Percentiles rank a stretch among this genome's conserved stretches.
phyloP scores from a whole-genome alignment of 2,329 filamentous ascomycete genomes.

The Verticillium zaregamsianum region DNA sequence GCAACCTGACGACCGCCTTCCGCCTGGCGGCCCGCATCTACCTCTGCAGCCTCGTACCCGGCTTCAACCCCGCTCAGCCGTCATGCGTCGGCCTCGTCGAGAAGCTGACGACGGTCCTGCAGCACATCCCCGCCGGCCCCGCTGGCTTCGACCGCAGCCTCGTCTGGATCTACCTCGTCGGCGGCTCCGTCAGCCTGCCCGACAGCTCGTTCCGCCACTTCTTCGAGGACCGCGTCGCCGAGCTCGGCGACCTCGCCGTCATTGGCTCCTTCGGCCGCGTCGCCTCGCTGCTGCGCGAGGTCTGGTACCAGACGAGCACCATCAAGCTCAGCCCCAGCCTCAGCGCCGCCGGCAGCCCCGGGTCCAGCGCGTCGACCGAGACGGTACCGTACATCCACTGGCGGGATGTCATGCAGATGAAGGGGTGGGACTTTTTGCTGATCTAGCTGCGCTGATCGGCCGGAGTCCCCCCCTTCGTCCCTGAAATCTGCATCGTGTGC shows the following conservation, averaged over 20 bases:
- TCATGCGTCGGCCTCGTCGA: conserved; percentile 74
- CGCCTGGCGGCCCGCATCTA: conserved; percentile 91
- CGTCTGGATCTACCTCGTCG: conserved; percentile 89
- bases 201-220: conserved; percentile 72
- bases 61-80: conserved; percentile 70
- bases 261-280: conserved; percentile 86
- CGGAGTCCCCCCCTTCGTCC: background rate
- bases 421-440: conserved; percentile 88
- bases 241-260: conserved; percentile 71
- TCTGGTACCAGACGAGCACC: conserved; percentile 76
- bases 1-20: conserved; percentile 88
- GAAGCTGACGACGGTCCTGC: conserved; percentile 71
- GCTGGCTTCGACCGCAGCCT: conserved; percentile 85
- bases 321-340: conserved; percentile 28
- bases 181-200: conserved; percentile 71
- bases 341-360: conserved; percentile 28
- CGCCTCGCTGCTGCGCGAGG: conserved; percentile 70
- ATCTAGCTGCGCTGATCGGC: conserved; percentile 49
- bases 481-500: background rate
- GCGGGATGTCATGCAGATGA: conserved; percentile 89
- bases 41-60: conserved; percentile 91
- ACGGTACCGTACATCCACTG: conserved; percentile 70
- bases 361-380: conserved; percentile 24
- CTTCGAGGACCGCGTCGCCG: conserved; percentile 69
- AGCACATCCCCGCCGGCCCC: conserved; percentile 76